Conservation (phyloP, 1,284 basidiomycete species). For the Cerioporus squamosus region DNA sequence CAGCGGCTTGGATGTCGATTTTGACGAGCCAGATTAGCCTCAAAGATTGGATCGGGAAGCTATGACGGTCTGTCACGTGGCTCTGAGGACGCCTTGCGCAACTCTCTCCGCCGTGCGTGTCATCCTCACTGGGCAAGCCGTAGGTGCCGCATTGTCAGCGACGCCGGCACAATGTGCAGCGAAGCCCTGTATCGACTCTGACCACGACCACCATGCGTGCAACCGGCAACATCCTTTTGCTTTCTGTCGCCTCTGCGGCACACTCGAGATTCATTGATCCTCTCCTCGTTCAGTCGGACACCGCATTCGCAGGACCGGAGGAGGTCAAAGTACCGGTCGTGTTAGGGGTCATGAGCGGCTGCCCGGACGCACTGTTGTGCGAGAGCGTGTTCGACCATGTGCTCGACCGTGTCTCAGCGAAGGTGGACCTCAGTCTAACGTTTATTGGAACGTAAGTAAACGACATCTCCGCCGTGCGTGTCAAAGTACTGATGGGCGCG, state of each 20-base stretch:
- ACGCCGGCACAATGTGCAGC: background rate
- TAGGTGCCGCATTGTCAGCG: background rate
- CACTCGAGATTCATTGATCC: conserved; percentile 4
- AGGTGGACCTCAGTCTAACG: conserved; percentile 70
- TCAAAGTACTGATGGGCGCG: background rate
- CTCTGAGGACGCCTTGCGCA: conserved; percentile 7
- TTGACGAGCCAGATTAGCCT: background rate
- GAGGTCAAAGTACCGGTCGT: conserved; percentile 54
- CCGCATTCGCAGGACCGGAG: conserved; percentile 17
- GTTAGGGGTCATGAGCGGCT: conserved; percentile 79
- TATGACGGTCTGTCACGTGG: background rate
- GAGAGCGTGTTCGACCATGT: conserved; percentile 81
- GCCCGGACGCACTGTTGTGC: conserved; percentile 79
- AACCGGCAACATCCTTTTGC: background rate
- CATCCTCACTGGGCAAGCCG: conserved; percentile 1
- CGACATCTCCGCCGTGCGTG: background rate
- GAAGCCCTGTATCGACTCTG: conserved; percentile 3
- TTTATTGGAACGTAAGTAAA: conserved; percentile 76
- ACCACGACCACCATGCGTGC: conserved; percentile 21
- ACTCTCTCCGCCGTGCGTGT: conserved; percentile 10
- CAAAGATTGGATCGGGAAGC: background rate
- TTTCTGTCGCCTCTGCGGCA: background rate
- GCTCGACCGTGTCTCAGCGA: conserved; percentile 61
- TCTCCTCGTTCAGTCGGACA: conserved; percentile 31
- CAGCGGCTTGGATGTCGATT: background rate